A percentile compares a stretch with the other conserved stretches of the same genome.
phyloP scores from a whole-genome alignment of 2,329 filamentous ascomycete species.

The Exophiala xenobiotica region DNA sequence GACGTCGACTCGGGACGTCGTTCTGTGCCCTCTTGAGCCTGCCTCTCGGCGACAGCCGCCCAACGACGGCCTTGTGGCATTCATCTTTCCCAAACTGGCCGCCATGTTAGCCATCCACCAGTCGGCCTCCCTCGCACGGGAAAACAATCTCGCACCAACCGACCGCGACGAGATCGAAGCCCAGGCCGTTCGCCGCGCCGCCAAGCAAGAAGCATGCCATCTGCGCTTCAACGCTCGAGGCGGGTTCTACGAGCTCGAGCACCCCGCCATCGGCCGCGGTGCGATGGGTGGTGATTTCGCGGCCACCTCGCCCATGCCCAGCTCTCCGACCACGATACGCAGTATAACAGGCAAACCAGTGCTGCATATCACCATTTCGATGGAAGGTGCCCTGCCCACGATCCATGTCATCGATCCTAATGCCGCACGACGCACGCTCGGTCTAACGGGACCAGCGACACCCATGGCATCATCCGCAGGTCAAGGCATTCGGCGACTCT shows the following conservation, averaged over 20 bases:
- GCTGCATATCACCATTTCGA: conserved; percentile 44
- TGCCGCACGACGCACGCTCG: conserved; percentile 32
- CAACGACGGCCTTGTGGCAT: conserved; percentile 45
- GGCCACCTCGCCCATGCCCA: conserved; percentile 6
- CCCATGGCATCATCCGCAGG: conserved; percentile 14
- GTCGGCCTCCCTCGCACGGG: conserved; percentile 40
- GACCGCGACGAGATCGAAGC: conserved; percentile 44
- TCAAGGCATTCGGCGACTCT: conserved; percentile 29
- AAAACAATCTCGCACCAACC: conserved; percentile 41
- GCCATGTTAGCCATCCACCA: conserved; percentile 51
- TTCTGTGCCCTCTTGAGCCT: conserved; percentile 44
- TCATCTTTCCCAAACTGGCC: conserved; percentile 50
- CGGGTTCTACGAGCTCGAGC: conserved; percentile 46
- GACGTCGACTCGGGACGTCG: conserved; percentile 44
- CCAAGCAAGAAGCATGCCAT: conserved; percentile 47
- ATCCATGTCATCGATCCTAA: conserved; percentile 40
- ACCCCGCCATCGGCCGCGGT: conserved; percentile 43
- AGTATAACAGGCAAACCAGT: conserved; percentile 28
- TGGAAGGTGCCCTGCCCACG: conserved; percentile 39
- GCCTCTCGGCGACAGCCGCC: conserved; percentile 39
- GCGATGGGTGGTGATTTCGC: conserved; percentile 22
- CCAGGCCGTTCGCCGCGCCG: conserved; percentile 45
- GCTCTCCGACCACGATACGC: conserved; percentile 14
- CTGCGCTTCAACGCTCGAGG: conserved; percentile 45
- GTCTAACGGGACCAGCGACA: conserved; percentile 24